A percentile compares a stretch with the other conserved stretches of the same genome.
Conservation (phyloP, 179 eudicot species). For the Beta macrorhiza region DNA sequence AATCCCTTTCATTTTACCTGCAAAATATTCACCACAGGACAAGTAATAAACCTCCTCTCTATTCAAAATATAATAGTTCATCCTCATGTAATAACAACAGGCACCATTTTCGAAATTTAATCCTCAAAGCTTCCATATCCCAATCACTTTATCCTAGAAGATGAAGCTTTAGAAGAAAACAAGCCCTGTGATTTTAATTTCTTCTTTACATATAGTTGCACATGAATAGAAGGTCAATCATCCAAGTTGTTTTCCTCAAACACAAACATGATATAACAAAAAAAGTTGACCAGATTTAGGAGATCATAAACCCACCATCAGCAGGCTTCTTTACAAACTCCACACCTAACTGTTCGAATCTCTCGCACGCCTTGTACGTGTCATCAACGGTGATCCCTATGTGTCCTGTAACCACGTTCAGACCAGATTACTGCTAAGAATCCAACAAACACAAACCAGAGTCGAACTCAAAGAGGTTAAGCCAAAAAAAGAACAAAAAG, state of each 20-base stretch:
- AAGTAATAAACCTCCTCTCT: not conserved
- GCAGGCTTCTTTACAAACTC: slow-evolving; percentile 88
- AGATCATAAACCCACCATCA: slow-evolving; percentile 53
- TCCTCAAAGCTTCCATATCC: not conserved
- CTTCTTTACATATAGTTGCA: not conserved
- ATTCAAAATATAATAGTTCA: not conserved
- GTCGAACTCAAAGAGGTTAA: not conserved
- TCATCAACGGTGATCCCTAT: slow-evolving; percentile 95
- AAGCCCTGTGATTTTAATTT: not conserved
- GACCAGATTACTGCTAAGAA: slow-evolving; percentile 13
- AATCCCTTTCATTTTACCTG: slow-evolving; percentile 84
- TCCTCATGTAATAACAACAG: not conserved
- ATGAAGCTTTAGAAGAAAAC: not conserved
- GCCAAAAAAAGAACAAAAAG: too few relatives aligned
- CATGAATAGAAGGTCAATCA: not conserved
- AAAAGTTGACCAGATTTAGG: not conserved
- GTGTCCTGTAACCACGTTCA: slow-evolving; percentile 60
- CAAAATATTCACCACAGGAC: slow-evolving; percentile 15
- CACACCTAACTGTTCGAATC: slow-evolving; percentile 75
- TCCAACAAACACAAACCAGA: not conserved
- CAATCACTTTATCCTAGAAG: not conserved
- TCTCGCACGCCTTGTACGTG: slow-evolving; percentile 80
- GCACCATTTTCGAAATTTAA: slow-evolving; percentile 1
- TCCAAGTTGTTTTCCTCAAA: not conserved
- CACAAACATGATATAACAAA: not conserved